Evolutionary conservation across 164 flowering plant genomes (phyloP), one percentile per base, ranked within the genome.

Genomic region (Warburgia ugandensis): DNA sequence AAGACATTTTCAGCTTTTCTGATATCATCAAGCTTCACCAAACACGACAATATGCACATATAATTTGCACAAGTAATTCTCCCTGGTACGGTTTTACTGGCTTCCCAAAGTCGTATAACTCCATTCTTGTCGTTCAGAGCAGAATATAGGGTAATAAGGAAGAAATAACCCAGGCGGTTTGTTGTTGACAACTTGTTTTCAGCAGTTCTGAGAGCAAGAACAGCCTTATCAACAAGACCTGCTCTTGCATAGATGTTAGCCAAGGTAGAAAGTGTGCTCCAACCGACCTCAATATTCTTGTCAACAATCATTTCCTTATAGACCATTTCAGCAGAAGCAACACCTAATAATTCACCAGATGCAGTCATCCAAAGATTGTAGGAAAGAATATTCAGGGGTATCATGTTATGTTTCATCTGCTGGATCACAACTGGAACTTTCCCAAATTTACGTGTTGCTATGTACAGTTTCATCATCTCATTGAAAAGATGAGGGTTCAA

Each of bases 361-460:
- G 86, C 77, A 52, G 45, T 61, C 75, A 78, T 74, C 83, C 84
- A 83, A 16, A 83, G 68, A 55, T 78, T 78, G 66, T 76, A 80
- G 39, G 84, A 76, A 13, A 78, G 73, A 54, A 75, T 71, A 72
- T 69, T 76, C 29, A 23, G 37, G 6, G 72, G 71, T 51, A 74
- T 69, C 13, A 31, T 74, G 50, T 70, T 65, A 44, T 33, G 61
- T 58, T 73, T 82, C 83, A 83, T 80, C 51, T 68, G 60, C 19
- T 17, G 58, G 41, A 80, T 71, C 45, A 73, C 67, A 22, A 55
- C 30, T 5, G 51, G 65, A 5, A 73, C 84, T 63, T 69, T 79
- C 48, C 62, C 55, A 47, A 46, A 64, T 46, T 68, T 72, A 47
- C 65, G 61, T 1, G 67, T 72, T 17, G 77, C 73, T 49, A 63